Evolutionary conservation across 1,139 yeast species (phyloP), one percentile per base, ranked within the genome.

Genomic region (Lodderomyces theae): DNA sequence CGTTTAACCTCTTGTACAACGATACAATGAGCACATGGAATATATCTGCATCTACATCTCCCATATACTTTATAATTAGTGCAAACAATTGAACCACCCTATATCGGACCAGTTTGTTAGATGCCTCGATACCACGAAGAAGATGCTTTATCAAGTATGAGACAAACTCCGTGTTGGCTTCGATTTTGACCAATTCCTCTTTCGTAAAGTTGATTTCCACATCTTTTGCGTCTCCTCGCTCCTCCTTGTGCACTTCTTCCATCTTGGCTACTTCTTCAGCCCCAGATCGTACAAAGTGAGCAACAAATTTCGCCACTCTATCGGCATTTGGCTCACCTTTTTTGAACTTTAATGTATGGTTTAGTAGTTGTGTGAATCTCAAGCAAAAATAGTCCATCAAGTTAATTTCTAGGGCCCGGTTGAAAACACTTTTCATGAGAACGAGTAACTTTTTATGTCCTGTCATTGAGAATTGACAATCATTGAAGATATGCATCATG

Each of bases 41-140:
- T 17, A 87, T 62, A 22, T 82, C 86, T 43, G 81, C 85, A 51
- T 84, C 94, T 25, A 90, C 75, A 51, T 86, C 94, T 2, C 86
- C 84, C 39, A 88, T 72, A 42, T 80, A 80, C 49, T 81, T 80
- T 58, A 90, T 81, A 32, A 86, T 66, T 37, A 79, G 79, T 1
- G 94, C 89, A 39, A 92, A 64, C 24, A 90, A 62, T 57, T 89
- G 96, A 29, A 87, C 82, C 6, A 83, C 84, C 42, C 97, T 71
- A 56, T 77, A 89, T 37, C 98, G 69, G 1, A 92, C 97, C 46
- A 75, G 77, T 54, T 76, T 80, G 56, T 86, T 86, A 50, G 77
- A 80, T 9, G 96, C 84, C 44, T 82, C 89, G 1, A 85, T 71
- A 1, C 97, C 97, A 44, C 82, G 72, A 19, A 86, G 61, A 32